Evolutionary conservation across 78 protist species (phyloP).

Genomic region (Speleostelium caveatum): DNA sequence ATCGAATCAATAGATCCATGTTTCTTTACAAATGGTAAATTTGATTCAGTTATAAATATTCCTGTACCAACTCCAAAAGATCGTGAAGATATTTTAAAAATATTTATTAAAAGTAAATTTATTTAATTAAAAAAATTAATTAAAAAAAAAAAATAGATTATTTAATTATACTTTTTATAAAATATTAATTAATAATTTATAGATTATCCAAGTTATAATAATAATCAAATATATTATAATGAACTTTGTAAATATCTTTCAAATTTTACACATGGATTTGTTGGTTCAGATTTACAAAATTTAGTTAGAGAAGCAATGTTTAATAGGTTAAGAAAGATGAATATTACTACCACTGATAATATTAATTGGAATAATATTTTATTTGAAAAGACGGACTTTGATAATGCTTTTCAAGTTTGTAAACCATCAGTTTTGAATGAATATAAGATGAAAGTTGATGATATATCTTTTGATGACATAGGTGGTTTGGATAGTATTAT

Average conservation of each 20-base stretch:
- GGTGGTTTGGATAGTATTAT: conserved; percentile 99
- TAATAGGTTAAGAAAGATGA: conserved; percentile 98
- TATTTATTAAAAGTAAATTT: conserved; percentile 27
- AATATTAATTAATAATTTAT: background rate
- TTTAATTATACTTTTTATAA: background rate
- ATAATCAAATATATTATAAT: conserved; percentile 34
- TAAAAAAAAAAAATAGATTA: background rate
- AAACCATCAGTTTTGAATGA: conserved; percentile 99
- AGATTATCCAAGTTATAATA: conserved; percentile 23
- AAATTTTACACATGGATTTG: conserved; percentile 99
- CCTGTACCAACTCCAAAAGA: conserved; percentile 53
- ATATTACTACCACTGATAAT: conserved; percentile 94
- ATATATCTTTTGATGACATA: conserved; percentile 98
- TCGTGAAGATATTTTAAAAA: conserved; percentile 23
- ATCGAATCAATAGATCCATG: conserved; percentile 28
- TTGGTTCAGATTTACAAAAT: conserved; percentile 99
- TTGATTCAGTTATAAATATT: conserved; percentile 36
- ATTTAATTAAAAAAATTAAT: background rate
- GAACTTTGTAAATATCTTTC: conserved; percentile 91
- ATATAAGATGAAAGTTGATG: conserved; percentile 97
- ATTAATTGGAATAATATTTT: conserved; percentile 97
- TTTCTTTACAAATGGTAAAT: conserved; percentile 42
- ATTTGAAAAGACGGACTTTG: conserved; percentile 94
- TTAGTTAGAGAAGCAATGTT: conserved; percentile 99
- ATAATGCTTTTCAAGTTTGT: conserved; percentile 88